These are phyloP conservation scores for Fusarium sublunatum DNA, from an alignment of 2,329 filamentous ascomycete species.

Conservation along the genomic window DNA sequence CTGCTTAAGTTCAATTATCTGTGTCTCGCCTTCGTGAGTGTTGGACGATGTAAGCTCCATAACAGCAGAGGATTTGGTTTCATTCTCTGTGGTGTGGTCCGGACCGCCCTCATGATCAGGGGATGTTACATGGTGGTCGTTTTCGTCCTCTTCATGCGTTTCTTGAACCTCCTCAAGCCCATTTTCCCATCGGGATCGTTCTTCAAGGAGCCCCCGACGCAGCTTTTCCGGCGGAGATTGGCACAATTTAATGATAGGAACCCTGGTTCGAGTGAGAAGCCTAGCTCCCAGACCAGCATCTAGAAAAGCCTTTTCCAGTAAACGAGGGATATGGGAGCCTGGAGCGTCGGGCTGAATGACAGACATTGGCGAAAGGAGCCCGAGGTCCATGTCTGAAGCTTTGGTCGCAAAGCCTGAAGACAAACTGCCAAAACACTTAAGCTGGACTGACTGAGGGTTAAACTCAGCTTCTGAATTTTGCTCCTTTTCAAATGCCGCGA, in stretches of 20 bases:
- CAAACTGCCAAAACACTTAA: conserved; percentile 85
- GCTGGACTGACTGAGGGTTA: conserved; percentile 66
- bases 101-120: conserved; percentile 44
- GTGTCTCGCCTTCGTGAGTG: conserved; percentile 24
- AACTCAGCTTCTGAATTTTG: conserved; percentile 58
- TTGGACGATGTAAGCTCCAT: conserved; percentile 41
- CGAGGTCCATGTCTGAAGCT: conserved; percentile 91
- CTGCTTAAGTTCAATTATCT: conserved; percentile 56
- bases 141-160: conserved; percentile 52
- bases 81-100: conserved; percentile 1
- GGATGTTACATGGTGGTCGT: conserved; percentile 42
- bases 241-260: conserved; percentile 90
- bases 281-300: conserved; percentile 79
- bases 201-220: conserved; percentile 68
- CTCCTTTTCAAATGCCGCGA: conserved; percentile 64
- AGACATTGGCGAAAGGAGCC: conserved; percentile 75
- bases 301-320: conserved; percentile 80
- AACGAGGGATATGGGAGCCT: conserved; percentile 73
- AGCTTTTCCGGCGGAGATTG: conserved; percentile 73
- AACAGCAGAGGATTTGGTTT: conserved; percentile 13
- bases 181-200: conserved; percentile 78
- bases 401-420: conserved; percentile 87
- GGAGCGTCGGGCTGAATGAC: conserved; percentile 62
- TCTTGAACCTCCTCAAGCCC: conserved; percentile 57
- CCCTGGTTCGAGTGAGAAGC: conserved; percentile 79